Evolutionary conservation across 2,329 filamentous ascomycete genomes (phyloP).

Genomic region (Xylariaceae sp.): DNA sequence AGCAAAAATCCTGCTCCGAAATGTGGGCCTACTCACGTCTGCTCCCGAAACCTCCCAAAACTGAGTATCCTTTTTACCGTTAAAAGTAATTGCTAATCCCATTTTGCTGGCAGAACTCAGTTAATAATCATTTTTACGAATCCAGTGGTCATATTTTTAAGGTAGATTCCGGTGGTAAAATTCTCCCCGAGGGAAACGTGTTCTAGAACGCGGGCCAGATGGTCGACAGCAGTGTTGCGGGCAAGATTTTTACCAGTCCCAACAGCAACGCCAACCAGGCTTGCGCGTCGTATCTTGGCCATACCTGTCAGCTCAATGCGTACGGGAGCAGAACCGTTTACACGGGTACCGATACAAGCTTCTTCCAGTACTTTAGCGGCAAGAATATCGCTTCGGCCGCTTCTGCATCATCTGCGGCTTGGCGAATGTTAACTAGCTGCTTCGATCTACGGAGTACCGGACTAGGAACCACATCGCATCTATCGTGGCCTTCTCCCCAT

Average conservation of each 20-base stretch:
- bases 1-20: too few species aligned
- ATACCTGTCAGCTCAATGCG: constrained; percentile 57
- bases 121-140: constrained; percentile 52
- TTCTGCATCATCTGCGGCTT: constrained; percentile 36
- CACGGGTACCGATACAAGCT: constrained; percentile 50
- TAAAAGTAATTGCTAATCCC: too few species aligned
- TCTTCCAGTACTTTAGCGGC: constrained; percentile 58
- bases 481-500: too few species aligned
- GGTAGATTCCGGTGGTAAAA: constrained; percentile 45
- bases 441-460: too few species aligned
- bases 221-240: constrained; percentile 23
- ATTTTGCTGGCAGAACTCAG: too few species aligned
- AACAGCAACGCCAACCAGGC: constrained; percentile 15
- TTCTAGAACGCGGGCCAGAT: constrained; percentile 47
- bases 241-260: constrained; percentile 29
- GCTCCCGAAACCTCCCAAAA: too few species aligned
- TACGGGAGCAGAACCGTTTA: constrained; percentile 51
- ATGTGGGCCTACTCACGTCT: too few species aligned
- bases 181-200: constrained; percentile 58
- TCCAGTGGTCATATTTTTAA: constrained; percentile 55
- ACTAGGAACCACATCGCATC: too few species aligned
- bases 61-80: too few species aligned
- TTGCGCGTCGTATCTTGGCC: constrained; percentile 49
- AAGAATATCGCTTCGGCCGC: constrained; percentile 58
- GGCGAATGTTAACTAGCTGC: too few species aligned